Base-by-base conservation (phyloP, 306 rosid genomes). In the Cicer yamashitae region DNA sequence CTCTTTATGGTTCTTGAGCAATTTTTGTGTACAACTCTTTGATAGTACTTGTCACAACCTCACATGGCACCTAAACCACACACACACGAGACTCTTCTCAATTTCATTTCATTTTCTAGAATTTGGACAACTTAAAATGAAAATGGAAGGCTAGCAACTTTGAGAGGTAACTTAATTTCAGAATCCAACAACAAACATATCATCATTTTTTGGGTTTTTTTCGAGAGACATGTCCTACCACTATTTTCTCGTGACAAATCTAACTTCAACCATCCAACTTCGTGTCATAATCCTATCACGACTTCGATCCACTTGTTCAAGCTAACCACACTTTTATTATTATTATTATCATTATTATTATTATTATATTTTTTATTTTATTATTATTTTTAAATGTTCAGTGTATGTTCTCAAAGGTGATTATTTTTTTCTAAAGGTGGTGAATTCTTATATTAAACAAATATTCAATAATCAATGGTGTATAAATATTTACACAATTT, bases 31-130 rank as follows among this genome's bases (percentile, higher is more conserved):
- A 63, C 53, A 43, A 52, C 63, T 56, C 83, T 50, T 76, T 44
- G 43, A 56, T 67, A 30, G 3, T 10, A 15, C 89, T 70, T 79
- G 84, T 79, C 77, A 84, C 83, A 70, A 37, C 68, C 82, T 85
- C 90, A 88, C 88, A 84, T 87, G 89, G 73, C 43, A 66, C 62
- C 13, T 51, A 67, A 51, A 7, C 67, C 84, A 71, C 83, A 77
- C 68, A 80, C 37, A 39, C 88, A 79, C 82, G 59, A 54, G 44
- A 70, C 81, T 51, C 86, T n/a, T 62, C 74, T 38, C 84, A 66
- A 11, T 62, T 73, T 38, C 80, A 61, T 74, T 75, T 82, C 73
- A 48, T 30, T 87, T 70, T 80, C 67, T 76, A 68, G 68, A 72
- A 76, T 75, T 40, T 48, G 14, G 40, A 10, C 11, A 14, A 43